A percentile compares a stretch with the other conserved stretches of the same genome.
These are phyloP conservation scores for Didymella lethalis DNA, from an alignment of 2,329 filamentous ascomycete genomes.

Conservation along the genomic window DNA sequence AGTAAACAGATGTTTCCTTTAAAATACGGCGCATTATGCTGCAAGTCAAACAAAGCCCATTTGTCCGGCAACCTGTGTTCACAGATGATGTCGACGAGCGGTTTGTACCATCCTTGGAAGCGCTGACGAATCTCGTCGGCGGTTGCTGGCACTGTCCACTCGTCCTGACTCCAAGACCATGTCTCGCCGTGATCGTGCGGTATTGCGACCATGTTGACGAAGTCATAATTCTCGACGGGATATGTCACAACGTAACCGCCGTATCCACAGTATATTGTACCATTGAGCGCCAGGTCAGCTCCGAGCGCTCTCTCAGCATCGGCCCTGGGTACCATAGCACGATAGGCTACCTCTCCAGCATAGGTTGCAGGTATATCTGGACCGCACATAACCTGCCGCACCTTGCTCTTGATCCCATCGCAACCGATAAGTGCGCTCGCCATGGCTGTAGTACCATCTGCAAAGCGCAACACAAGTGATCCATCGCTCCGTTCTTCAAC, in stretches of 20 bases:
- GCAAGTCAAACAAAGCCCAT: conserved; percentile 35
- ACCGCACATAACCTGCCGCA: conserved; percentile 29
- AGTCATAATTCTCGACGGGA: conserved; percentile 29
- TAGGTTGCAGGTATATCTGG: conserved; percentile 31
- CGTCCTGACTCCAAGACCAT: conserved; percentile 21
- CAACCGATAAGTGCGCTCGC: conserved; percentile 55
- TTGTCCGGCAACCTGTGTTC: conserved; percentile 25
- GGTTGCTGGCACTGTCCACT: conserved; percentile 27
- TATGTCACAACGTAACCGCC: conserved; percentile 30
- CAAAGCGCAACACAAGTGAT: conserved; percentile 48
- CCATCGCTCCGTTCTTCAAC: conserved; percentile 46
- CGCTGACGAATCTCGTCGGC: conserved; percentile 29
- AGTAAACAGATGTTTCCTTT: conserved; percentile 29
- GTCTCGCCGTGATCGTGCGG: conserved; percentile 21
- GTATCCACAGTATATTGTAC: conserved; percentile 36
- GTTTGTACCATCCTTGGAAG: conserved; percentile 20
- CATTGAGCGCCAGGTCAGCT: conserved; percentile 37
- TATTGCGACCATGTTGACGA: conserved; percentile 36
- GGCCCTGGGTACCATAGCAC: conserved; percentile 43
- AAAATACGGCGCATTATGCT: conserved; percentile 28
- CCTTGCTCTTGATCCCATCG: conserved; percentile 56
- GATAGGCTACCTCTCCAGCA: conserved; percentile 36
- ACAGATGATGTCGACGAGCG: conserved; percentile 23
- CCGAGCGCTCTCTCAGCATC: conserved; percentile 49
- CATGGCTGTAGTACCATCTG: conserved; percentile 47